Conservation (phyloP, 2,329 filamentous ascomycete genomes). For the Hypoxylon sp. region DNA sequence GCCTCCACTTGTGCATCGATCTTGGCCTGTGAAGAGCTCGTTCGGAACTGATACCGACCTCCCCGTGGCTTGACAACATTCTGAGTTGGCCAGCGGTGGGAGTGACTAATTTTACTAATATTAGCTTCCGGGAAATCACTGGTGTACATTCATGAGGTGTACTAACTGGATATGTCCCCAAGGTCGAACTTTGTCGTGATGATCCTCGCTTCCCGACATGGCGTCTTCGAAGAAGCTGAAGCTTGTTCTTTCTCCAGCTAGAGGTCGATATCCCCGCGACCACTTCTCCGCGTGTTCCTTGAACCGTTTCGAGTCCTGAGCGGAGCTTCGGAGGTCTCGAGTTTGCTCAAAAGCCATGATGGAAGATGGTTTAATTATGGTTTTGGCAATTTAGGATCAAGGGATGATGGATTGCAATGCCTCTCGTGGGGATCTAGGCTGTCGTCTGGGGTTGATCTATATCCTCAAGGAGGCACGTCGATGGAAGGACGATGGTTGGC, state of each 20-base stretch:
- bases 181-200: constrained; percentile 57
- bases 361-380: constrained; percentile 15
- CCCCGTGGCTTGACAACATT: constrained; percentile 59
- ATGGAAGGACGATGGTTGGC: constrained; percentile 16
- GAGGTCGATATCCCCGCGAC: constrained; percentile 57
- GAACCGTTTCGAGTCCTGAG: constrained; percentile 61
- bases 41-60: constrained; percentile 47
- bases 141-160: constrained; percentile 3
- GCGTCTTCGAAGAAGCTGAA: constrained; percentile 29
- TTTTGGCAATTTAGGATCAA: neutral
- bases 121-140: neutral
- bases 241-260: constrained; percentile 47
- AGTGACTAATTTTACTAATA: constrained; percentile 37
- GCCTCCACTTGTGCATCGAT: constrained; percentile 56
- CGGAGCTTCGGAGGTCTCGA: constrained; percentile 62
- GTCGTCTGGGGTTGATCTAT: constrained; percentile 25
- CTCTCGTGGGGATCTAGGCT: constrained; percentile 10
- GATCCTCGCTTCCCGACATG: constrained; percentile 50
- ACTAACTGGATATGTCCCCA: constrained; percentile 55
- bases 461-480: constrained; percentile 2
- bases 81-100: constrained; percentile 41
- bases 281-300: constrained; percentile 62
- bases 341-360: constrained; percentile 53
- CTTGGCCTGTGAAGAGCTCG: constrained; percentile 54
- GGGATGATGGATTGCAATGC: constrained; percentile 18